These are phyloP conservation scores for Pelargonium myrrhifolium DNA, from an alignment of 441 rosid genomes.

Conservation along the genomic window DNA sequence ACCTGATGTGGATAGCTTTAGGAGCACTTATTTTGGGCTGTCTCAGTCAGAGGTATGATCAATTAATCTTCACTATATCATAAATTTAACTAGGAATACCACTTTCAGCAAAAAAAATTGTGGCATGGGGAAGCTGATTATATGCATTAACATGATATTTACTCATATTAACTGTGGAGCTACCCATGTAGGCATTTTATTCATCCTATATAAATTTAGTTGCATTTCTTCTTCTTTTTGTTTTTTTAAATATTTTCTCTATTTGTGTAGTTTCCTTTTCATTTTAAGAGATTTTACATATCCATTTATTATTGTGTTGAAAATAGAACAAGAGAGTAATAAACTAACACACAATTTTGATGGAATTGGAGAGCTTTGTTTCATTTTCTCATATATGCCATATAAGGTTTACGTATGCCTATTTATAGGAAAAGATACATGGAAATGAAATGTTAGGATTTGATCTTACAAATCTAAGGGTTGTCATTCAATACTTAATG, in stretches of 20 bases:
- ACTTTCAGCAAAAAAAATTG: not conserved
- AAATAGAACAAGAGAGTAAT: too few species aligned
- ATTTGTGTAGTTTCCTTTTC: not conserved
- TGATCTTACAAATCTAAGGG: too few species aligned
- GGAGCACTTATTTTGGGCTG: slow-evolving; percentile 70
- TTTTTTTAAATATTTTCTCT: not conserved
- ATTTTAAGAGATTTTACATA: not conserved
- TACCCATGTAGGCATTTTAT: not conserved
- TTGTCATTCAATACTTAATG: too few species aligned
- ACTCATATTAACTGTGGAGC: not conserved
- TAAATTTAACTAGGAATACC: not conserved
- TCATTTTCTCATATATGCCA: too few species aligned
- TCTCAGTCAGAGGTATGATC: slow-evolving; percentile 43
- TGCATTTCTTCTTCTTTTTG: not conserved
- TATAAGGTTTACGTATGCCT: too few species aligned
- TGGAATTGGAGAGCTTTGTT: too few species aligned
- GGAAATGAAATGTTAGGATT: too few species aligned
- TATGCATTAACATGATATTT: not conserved
- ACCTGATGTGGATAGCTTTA: slow-evolving; percentile 84
- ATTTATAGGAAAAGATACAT: too few species aligned
- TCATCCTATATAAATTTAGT: not conserved
- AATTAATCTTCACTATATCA: not conserved
- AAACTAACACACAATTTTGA: too few species aligned
- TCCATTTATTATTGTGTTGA: too few species aligned
- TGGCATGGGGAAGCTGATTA: not conserved